Evolutionary conservation across 805 yeast species (phyloP).

Genomic region (Cyberlindnera amylophila): DNA sequence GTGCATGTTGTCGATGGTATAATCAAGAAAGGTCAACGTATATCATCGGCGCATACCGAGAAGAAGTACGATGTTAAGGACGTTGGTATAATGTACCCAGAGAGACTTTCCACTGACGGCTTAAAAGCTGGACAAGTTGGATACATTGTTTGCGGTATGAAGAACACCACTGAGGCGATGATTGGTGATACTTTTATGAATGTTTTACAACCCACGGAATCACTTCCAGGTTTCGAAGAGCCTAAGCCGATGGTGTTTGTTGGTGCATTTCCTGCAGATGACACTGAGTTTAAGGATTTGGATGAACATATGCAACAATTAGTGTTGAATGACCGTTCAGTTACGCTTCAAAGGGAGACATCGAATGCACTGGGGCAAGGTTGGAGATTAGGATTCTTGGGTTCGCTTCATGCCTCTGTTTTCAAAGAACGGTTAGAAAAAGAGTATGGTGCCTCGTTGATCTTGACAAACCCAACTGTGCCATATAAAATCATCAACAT

Average conservation of each 20-base stretch:
- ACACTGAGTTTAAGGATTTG: slow-evolving; percentile 80
- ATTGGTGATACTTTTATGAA: slow-evolving; percentile 88
- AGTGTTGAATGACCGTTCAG: slow-evolving; percentile 89
- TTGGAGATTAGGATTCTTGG: slow-evolving; percentile 94
- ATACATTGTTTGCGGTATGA: slow-evolving; percentile 93
- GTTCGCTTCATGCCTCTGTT: slow-evolving; percentile 92
- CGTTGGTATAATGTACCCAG: slow-evolving; percentile 95
- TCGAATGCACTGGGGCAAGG: slow-evolving; percentile 96
- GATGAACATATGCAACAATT: slow-evolving; percentile 88
- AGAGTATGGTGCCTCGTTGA: slow-evolving; percentile 90
- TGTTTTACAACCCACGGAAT: slow-evolving; percentile 55
- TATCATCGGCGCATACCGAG: slow-evolving; percentile 73
- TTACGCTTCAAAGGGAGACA: slow-evolving; percentile 82
- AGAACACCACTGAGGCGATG: slow-evolving; percentile 76
- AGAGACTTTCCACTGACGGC: slow-evolving; percentile 57
- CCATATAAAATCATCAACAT: slow-evolving; percentile 76
- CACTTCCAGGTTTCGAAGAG: slow-evolving; percentile 93
- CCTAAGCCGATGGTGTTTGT: slow-evolving; percentile 98
- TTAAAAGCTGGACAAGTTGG: slow-evolving; percentile 92
- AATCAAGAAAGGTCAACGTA: slow-evolving; percentile 67
- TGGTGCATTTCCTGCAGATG: slow-evolving; percentile 97
- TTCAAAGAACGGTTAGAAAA: slow-evolving; percentile 88
- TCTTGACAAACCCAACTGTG: slow-evolving; percentile 93
- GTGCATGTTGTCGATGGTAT: slow-evolving; percentile 83
- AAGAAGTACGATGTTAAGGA: slow-evolving; percentile 84